These are phyloP conservation scores for Ballota nigra DNA, from an alignment of 257 asterid genomes.

Conservation along the genomic window DNA sequence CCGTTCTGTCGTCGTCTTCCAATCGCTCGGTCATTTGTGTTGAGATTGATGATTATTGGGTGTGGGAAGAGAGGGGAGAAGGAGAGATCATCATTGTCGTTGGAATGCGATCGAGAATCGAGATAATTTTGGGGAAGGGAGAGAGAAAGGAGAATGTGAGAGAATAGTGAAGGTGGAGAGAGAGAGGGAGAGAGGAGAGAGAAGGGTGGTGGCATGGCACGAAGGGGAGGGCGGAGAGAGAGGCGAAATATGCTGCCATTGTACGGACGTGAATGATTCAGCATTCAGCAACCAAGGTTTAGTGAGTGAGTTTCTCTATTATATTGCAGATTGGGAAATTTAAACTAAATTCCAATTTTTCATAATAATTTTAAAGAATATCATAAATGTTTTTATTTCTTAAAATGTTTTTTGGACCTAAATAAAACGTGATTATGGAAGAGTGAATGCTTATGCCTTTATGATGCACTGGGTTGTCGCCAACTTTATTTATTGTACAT, in stretches of 20 bases:
- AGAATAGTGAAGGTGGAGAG: background rate
- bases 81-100: constrained; percentile 7
- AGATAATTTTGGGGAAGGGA: constrained; percentile 2
- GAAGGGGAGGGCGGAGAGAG: constrained; percentile 24
- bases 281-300: background rate
- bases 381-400: too few relatives aligned
- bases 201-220: constrained; percentile 26
- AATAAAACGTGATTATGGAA: too few relatives aligned
- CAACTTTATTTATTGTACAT: too few relatives aligned
- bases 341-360: too few relatives aligned
- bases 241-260: constrained; percentile 32
- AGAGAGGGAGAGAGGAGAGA: constrained; percentile 12
- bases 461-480: too few relatives aligned
- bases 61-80: constrained; percentile 7
- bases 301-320: background rate
- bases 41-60: background rate
- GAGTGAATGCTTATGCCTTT: too few relatives aligned
- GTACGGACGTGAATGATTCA: constrained; percentile 30
- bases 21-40: constrained; percentile 22
- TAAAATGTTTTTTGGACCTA: too few relatives aligned
- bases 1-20: constrained; percentile 36
- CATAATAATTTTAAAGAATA: too few relatives aligned
- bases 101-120: background rate
- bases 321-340: background rate
- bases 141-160: constrained; percentile 14